phyloP scores from a whole-genome alignment of 1,139 yeast species.

The Zygoascus sp. region DNA sequence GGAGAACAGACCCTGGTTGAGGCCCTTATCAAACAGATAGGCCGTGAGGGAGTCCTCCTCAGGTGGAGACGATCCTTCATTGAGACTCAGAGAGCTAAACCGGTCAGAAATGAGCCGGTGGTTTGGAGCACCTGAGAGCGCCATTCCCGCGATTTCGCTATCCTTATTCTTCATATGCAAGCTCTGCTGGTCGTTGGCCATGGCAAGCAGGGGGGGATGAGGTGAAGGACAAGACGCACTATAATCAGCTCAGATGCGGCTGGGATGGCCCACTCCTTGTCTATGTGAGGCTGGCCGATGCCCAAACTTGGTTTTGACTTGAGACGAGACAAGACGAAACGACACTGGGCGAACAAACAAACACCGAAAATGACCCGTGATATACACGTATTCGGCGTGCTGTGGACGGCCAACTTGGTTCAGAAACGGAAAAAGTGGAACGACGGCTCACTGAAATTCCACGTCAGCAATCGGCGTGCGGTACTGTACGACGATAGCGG shows the following conservation, averaged over 20 bases:
- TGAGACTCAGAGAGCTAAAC: conserved; percentile 3
- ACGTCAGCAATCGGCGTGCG: conserved; percentile 46
- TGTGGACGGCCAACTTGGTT: conserved; percentile 44
- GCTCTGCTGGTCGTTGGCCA: not conserved
- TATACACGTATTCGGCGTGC: conserved; percentile 38
- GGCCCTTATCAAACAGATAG: conserved; percentile 6
- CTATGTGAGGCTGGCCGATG: too few relatives aligned
- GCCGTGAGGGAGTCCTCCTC: conserved; percentile 6
- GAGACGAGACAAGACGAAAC: too few relatives aligned
- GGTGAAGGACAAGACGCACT: conserved; percentile 19
- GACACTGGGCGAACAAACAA: too few relatives aligned
- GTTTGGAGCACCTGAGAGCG: conserved; percentile 1
- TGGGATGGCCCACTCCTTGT: too few relatives aligned
- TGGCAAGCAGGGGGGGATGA: conserved; percentile 22
- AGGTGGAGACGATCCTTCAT: conserved; percentile 1
- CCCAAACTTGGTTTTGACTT: too few relatives aligned
- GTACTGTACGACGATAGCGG: conserved; percentile 43
- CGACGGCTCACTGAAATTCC: conserved; percentile 49
- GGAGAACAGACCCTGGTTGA: conserved; percentile 40
- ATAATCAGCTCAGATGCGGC: not conserved
- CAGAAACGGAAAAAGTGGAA: conserved; percentile 54
- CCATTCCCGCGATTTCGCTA: conserved; percentile 6
- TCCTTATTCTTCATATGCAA: not conserved
- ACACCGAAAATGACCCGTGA: too few relatives aligned
- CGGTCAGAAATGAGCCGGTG: conserved; percentile 6